These are phyloP conservation scores for Tolypocladium guangdongense DNA, from an alignment of 2,329 filamentous ascomycete species.

Conservation along the genomic window DNA sequence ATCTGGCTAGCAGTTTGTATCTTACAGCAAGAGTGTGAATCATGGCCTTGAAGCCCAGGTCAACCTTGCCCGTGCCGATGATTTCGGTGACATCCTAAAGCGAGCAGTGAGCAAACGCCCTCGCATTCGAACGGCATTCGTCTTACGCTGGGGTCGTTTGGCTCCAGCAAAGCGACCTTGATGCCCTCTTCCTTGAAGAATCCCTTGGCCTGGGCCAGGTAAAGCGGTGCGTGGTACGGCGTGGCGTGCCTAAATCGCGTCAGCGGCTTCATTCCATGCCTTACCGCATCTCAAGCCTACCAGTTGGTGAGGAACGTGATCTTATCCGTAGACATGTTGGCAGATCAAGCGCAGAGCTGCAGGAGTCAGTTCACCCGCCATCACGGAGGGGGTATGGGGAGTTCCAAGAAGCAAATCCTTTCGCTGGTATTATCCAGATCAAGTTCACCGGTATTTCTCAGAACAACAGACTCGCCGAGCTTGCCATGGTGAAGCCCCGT, in stretches of 20 bases:
- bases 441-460: conserved; percentile 79
- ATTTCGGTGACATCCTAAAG: conserved; percentile 67
- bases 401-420: conserved; percentile 69
- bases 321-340: conserved; percentile 69
- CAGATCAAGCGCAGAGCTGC: conserved; percentile 32
- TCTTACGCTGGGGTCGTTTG: conserved; percentile 62
- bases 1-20: conserved; percentile 1
- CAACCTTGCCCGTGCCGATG: conserved; percentile 64
- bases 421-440: conserved; percentile 82
- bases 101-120: background rate
- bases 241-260: conserved; percentile 56
- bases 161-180: conserved; percentile 67
- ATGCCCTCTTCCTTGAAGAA: conserved; percentile 67
- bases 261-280: background rate
- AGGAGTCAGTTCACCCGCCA: conserved; percentile 33
- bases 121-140: background rate
- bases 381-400: conserved; percentile 15
- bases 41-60: conserved; percentile 76
- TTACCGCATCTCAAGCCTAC: conserved; percentile 29
- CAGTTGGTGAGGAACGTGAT: conserved; percentile 79
- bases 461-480: conserved; percentile 28
- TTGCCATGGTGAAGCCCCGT: background rate
- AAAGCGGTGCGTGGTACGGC: conserved; percentile 69
- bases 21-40: conserved; percentile 66
- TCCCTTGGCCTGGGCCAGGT: conserved; percentile 65